Evolutionary conservation across 2,329 filamentous ascomycete genomes (phyloP).

Genomic region (Diaporthe citrichinensis): DNA sequence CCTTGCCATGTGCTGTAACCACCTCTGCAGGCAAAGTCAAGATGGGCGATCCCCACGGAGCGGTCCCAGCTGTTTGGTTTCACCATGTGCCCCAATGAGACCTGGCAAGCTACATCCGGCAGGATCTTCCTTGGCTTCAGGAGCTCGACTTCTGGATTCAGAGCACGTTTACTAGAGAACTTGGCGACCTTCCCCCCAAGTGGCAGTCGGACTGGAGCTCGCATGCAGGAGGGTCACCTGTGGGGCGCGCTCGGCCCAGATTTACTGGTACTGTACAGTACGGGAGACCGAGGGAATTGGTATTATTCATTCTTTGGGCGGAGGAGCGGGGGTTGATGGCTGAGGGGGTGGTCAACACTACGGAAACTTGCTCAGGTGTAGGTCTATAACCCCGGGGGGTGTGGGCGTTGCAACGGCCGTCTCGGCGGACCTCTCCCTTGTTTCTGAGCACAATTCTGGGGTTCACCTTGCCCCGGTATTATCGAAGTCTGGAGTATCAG

Average conservation of each 20-base stretch:
- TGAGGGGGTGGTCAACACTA: constrained; percentile 15
- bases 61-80: constrained; percentile 9
- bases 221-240: background rate
- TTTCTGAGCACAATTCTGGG: constrained; percentile 12
- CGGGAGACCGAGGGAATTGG: background rate
- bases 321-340: background rate
- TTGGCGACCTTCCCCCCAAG: background rate
- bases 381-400: constrained; percentile 1
- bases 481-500: background rate
- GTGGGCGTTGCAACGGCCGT: background rate
- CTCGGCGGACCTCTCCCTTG: background rate
- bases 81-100: background rate
- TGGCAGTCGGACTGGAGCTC: constrained; percentile 11
- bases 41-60: background rate
- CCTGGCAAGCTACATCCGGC: background rate
- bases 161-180: background rate
- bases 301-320: background rate
- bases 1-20: background rate
- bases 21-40: too few species aligned
- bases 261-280: background rate
- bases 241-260: constrained; percentile 13
- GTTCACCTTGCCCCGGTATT: constrained; percentile 14
- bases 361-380: constrained; percentile 34
- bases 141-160: background rate
- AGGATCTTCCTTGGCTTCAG: background rate